Evolutionary conservation across 2,329 filamentous ascomycete genomes (phyloP), one percentile per base, ranked within the genome.

Genomic region (Penicillium sp.): DNA sequence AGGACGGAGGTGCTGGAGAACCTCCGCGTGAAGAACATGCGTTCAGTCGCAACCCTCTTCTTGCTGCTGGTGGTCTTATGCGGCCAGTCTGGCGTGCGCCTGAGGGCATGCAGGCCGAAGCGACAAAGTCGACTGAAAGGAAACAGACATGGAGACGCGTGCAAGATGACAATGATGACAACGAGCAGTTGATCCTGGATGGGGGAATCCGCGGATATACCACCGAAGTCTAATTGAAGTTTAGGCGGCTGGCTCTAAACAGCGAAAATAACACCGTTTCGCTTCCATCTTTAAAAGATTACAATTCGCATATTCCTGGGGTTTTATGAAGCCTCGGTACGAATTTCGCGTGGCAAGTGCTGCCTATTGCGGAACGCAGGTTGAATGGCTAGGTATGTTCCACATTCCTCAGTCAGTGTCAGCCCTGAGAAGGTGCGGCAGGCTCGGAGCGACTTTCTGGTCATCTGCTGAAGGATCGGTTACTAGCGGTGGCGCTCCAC

Each of bases 131-230:
- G 14, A 63, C 61, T 27, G 68, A 72, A 49, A 62, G 62, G 31
- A 70, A 66, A 49, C 72, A 72, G 57, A 71, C 70, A 13, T 76
- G 74, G 74, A 65, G 73, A 31, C 66, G 73, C 31, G 74, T 76
- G 16, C 74, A 76, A 53, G 71, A 73, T 54, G 73, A 76, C 43
- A 71, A 71, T 39, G 72, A 73, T 22, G 72, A 75, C 52, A 75
- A 75, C 51, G 73, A 76, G 58, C 70, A 71, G 47, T 76, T 73
- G 73, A 74, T 75, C 49, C 52, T 75, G 37, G 72, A 75, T 48
- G 73, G 73, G 19, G 73, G 72, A 4, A 42, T 72, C 33, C 65
- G 69, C 55, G 73, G 73, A 1, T 64, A 69, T 36, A 54, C 53
- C 13, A 58, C 38, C 27, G 47, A 49, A 40, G 19, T 10, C 22